phyloP scores from a whole-genome alignment of 2,329 filamentous ascomycete genomes.

The Aspergillus sp. region DNA sequence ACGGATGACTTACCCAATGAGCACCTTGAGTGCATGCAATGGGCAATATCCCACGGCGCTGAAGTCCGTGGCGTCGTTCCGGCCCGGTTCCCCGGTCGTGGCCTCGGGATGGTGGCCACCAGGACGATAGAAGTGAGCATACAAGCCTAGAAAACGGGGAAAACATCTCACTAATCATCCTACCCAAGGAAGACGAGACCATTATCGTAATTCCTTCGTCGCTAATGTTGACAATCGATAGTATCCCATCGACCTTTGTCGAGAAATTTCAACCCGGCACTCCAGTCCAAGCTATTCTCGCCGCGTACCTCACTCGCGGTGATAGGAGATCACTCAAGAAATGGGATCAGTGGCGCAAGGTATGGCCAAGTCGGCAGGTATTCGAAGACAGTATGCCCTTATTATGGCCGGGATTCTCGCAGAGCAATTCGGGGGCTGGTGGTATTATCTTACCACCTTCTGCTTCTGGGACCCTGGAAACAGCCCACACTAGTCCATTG shows the following conservation, averaged over 20 bases:
- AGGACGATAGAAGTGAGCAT: conserved; percentile 53
- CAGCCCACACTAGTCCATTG: conserved; percentile 15
- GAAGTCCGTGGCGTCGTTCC: conserved; percentile 60
- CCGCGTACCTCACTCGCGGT: conserved; percentile 55
- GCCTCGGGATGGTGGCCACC: conserved; percentile 68
- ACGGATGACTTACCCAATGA: conserved; percentile 4
- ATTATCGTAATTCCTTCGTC: conserved; percentile 58
- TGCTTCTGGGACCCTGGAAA: conserved; percentile 31
- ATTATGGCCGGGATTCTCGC: conserved; percentile 40
- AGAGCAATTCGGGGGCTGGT: conserved; percentile 12
- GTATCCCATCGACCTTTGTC: conserved; percentile 50
- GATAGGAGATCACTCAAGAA: conserved; percentile 38
- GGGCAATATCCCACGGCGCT: conserved; percentile 60
- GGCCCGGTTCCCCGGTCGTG: conserved; percentile 60
- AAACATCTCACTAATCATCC: neutral
- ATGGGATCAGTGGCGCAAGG: conserved; percentile 55
- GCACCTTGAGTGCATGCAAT: conserved; percentile 52
- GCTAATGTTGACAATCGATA: conserved; percentile 57
- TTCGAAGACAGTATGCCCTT: conserved; percentile 54
- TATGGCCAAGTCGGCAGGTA: conserved; percentile 58
- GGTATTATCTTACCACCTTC: conserved; percentile 24
- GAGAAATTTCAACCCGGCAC: conserved; percentile 47
- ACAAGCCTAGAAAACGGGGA: neutral
- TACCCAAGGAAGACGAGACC: conserved; percentile 46
- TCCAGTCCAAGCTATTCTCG: conserved; percentile 64